Evolutionary conservation across 2,329 filamentous ascomycete species (phyloP).

Genomic region (Pseudopyricularia cyperi): DNA sequence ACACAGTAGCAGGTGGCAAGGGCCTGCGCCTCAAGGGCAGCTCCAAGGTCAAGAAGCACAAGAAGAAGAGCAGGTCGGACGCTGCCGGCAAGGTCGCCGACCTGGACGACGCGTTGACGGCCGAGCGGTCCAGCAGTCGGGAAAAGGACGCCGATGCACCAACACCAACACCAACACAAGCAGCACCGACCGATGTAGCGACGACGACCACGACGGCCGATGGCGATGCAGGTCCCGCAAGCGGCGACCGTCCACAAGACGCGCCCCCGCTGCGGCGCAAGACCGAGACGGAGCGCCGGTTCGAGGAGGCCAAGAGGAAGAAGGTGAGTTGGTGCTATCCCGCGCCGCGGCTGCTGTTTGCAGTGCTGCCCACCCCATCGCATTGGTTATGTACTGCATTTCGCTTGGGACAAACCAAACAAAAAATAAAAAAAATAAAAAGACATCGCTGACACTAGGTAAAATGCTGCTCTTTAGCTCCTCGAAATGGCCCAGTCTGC

Average conservation of each 20-base stretch:
- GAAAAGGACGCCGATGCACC: conserved; percentile 11
- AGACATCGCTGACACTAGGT: too few relatives aligned
- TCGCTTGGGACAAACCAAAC: too few relatives aligned
- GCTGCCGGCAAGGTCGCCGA: conserved; percentile 24
- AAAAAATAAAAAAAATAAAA: too few relatives aligned
- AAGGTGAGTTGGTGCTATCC: conserved; percentile 41
- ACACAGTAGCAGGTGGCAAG: conserved; percentile 53
- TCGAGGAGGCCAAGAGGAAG: conserved; percentile 72
- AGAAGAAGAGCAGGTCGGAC: conserved; percentile 38
- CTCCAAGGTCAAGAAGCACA: conserved; percentile 50
- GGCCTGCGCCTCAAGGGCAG: conserved; percentile 77
- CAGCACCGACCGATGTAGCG: too few relatives aligned
- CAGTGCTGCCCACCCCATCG: neutral
- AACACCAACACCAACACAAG: conserved; percentile 7
- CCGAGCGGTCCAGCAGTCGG: conserved; percentile 4
- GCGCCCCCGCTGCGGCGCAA: conserved; percentile 31
- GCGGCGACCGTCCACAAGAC: neutral
- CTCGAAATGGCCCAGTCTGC: conserved; percentile 60
- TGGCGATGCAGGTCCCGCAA: conserved; percentile 15
- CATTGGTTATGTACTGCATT: too few relatives aligned
- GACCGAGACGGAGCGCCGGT: conserved; percentile 70
- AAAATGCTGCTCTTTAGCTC: conserved; percentile 43
- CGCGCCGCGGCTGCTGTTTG: neutral
- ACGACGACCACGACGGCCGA: conserved; percentile 12
- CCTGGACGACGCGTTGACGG: conserved; percentile 32